These are phyloP conservation scores for Serendipita sp. DNA, from an alignment of 1,284 basidiomycete genomes.

Conservation along the genomic window DNA sequence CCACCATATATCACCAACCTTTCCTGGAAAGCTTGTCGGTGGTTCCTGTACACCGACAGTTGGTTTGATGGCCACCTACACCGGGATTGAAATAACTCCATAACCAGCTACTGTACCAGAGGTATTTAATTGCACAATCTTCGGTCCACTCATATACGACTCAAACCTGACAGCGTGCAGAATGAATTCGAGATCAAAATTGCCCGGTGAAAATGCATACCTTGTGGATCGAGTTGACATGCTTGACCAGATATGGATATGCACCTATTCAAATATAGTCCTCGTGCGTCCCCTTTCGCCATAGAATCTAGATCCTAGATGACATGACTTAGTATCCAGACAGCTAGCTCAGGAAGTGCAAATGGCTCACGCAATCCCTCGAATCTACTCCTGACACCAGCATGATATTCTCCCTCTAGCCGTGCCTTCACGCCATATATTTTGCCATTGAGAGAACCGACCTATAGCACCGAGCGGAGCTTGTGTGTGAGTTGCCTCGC, in stretches of 20 bases:
- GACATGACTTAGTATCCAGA: neutral
- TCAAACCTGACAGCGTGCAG: conserved; percentile 36
- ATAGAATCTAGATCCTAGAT: conserved; percentile 56
- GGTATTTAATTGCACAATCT: conserved; percentile 87
- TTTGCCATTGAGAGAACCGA: conserved; percentile 69
- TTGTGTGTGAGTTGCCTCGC: conserved; percentile 81
- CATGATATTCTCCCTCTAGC: conserved; percentile 79
- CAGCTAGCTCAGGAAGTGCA: neutral
- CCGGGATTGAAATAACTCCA: conserved; percentile 78
- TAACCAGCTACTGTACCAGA: conserved; percentile 86
- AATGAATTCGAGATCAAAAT: neutral
- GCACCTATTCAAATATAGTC: conserved; percentile 69
- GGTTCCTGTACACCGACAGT: conserved; percentile 31
- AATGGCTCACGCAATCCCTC: conserved; percentile 76
- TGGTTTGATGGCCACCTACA: conserved; percentile 47
- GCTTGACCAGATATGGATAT: conserved; percentile 70
- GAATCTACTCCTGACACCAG: conserved; percentile 77
- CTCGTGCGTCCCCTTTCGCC: conserved; percentile 71
- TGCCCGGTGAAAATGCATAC: conserved; percentile 24
- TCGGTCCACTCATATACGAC: conserved; percentile 84
- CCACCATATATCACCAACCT: conserved; percentile 18
- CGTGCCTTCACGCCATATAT: conserved; percentile 81
- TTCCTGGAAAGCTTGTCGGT: neutral
- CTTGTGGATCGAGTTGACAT: conserved; percentile 88
- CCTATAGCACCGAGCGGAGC: conserved; percentile 57